Conservation (phyloP, 495 filamentous ascomycete genomes). For the Aspergillus baeticus region DNA sequence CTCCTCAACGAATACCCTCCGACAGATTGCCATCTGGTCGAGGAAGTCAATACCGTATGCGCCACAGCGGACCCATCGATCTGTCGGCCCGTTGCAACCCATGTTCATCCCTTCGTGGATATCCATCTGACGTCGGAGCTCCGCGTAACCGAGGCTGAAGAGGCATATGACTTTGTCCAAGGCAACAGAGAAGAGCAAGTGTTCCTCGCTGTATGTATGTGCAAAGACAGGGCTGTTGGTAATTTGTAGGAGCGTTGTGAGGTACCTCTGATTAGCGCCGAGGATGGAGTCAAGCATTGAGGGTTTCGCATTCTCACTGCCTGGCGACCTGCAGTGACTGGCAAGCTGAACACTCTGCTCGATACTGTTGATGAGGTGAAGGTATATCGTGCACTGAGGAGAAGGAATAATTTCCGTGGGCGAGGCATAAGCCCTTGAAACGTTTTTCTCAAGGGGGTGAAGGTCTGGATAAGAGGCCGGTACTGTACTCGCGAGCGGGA, state of each 20-base stretch:
- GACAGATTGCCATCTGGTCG: slow-evolving; percentile 16
- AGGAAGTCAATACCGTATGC: slow-evolving; percentile 16
- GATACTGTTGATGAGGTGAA: slow-evolving; percentile 17
- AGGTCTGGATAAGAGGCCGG: background rate
- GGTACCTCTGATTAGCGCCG: slow-evolving; percentile 13
- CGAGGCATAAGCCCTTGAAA: background rate
- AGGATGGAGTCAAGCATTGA: slow-evolving; percentile 10
- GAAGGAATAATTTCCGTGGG: background rate
- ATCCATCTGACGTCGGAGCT: slow-evolving; percentile 8
- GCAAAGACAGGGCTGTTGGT: slow-evolving; percentile 6
- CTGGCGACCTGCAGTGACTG: slow-evolving; percentile 2
- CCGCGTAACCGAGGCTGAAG: slow-evolving; percentile 11
- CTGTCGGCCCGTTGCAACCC: background rate
- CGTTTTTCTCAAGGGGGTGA: background rate
- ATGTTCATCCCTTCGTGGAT: slow-evolving; percentile 3
- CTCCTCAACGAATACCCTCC: slow-evolving; percentile 9
- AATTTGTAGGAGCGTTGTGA: slow-evolving; percentile 13
- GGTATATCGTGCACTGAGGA: slow-evolving; percentile 8
- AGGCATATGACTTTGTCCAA: slow-evolving; percentile 16
- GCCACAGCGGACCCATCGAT: slow-evolving; percentile 15
- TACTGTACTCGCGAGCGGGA: background rate
- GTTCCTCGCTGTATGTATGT: slow-evolving; percentile 11
- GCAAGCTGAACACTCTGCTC: slow-evolving; percentile 10
- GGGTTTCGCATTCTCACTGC: background rate
- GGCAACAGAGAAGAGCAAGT: slow-evolving; percentile 18